Percentiles rank a stretch among this genome's conserved stretches.
These are phyloP conservation scores for Sphagnum tenellum DNA, from an alignment of 225 moss, liverwort and hornwort species.

Conservation along the genomic window DNA sequence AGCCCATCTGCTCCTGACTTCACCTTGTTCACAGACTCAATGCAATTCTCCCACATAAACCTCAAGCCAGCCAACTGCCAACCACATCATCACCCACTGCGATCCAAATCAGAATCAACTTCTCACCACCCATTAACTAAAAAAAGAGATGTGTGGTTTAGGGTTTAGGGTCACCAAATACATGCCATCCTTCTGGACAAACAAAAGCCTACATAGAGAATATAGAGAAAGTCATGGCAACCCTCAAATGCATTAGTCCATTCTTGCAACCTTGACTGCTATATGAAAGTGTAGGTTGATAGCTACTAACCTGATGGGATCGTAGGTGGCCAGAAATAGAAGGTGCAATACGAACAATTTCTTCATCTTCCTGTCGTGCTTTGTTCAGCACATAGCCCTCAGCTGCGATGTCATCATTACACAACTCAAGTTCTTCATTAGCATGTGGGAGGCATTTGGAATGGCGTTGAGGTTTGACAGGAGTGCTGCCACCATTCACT, in stretches of 20 bases:
- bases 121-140: too few species aligned
- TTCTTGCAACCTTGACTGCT: too few species aligned
- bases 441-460: constrained; percentile 19
- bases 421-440: constrained; percentile 29
- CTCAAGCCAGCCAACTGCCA: constrained; percentile 78
- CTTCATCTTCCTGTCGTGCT: constrained; percentile 63
- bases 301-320: constrained; percentile 73
- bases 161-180: too few species aligned
- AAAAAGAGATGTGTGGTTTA: too few species aligned
- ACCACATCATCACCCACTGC: too few species aligned
- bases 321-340: constrained; percentile 45
- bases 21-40: constrained; percentile 74
- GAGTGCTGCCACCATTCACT: constrained; percentile 15
- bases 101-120: too few species aligned
- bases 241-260: too few species aligned
- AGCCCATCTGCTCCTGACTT: constrained; percentile 54
- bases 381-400: constrained; percentile 54
- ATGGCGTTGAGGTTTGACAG: constrained; percentile 21
- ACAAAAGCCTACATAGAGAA: too few species aligned
- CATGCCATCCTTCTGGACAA: too few species aligned
- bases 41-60: constrained; percentile 97
- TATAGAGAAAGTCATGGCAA: too few species aligned
- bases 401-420: constrained; percentile 40
- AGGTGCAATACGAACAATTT: constrained; percentile 41
- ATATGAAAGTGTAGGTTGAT: not conserved